Evolutionary conservation across 495 filamentous ascomycete species (phyloP), one percentile per base, ranked within the genome.

Genomic region (Neurospora sp.): DNA sequence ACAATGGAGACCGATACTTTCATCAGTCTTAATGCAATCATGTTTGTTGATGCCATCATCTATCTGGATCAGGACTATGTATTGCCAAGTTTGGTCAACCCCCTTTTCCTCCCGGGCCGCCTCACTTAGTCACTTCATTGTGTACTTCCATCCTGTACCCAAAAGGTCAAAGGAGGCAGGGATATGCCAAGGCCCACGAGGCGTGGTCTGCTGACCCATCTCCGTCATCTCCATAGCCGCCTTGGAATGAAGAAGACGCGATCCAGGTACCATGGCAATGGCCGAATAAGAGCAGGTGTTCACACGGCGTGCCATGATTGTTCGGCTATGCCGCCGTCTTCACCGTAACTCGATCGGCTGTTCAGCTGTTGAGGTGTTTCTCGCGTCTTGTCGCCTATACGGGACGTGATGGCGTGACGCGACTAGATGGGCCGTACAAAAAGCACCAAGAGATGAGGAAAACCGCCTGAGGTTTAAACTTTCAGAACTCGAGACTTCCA

Each of bases 191-290:
- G 27, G 53, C 27, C 53, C 53, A 65, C 53, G 53, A 35, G 53
- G 53, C 27, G 53, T 65, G 27, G 53, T 65, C 53, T 31, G 27
- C 53, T 65, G 53, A 65, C 53, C 44, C 53, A 65, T 35, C 6
- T 65, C 27, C 27, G 53, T 35, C 53, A 65, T 65, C 27, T 35
- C 53, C 53, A 65, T 65, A 65, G 53, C 53, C 53, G 53, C 53
- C 53, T 35, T 65, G 53, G 53, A 65, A 65, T 37, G 53, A 65
- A 65, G 27, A 31, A 65, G 53, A 65, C 53, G 53, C 53, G 53
- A 61, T 61, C 53, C 53, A 16, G 22, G 22, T 61, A 31, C 53
- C 53, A 16, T 31, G 10, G 14, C 4, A 37, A 37, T 42, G 10
- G 22, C 12, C 53, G 53, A 61, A 65, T 17, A 17, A 65, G 31